A percentile compares a stretch with the other conserved stretches of the same genome.
Evolutionary conservation across 768 basidiomycete genomes (phyloP).

Genomic region (Gloeophyllum trabeum): DNA sequence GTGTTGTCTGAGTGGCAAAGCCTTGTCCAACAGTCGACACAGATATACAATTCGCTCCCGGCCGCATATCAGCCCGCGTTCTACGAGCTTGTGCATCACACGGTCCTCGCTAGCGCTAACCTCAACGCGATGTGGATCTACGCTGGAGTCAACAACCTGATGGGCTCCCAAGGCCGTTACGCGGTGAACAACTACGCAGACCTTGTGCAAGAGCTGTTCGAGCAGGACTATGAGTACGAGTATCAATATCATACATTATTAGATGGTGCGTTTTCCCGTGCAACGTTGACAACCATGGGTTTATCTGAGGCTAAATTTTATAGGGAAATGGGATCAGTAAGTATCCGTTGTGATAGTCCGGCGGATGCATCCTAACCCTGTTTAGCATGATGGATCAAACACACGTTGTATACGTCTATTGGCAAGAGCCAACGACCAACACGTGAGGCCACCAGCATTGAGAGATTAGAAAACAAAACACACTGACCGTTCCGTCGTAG

Average conservation of each 20-base stretch:
- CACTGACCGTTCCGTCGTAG: slow-evolving; percentile 14
- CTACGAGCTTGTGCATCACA: slow-evolving; percentile 64
- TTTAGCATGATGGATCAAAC: slow-evolving; percentile 58
- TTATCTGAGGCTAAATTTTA: no score
- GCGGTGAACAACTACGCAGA: slow-evolving; percentile 49
- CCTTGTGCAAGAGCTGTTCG: slow-evolving; percentile 43
- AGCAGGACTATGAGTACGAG: slow-evolving; percentile 50
- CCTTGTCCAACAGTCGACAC: slow-evolving; percentile 35
- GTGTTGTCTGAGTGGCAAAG: slow-evolving; percentile 40
- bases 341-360: slow-evolving; percentile 9
- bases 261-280: slow-evolving; percentile 32
- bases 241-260: slow-evolving; percentile 46
- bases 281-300: neutral
- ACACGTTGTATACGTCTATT: slow-evolving; percentile 56
- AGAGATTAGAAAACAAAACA: neutral
- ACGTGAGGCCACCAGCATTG: slow-evolving; percentile 23
- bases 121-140: slow-evolving; percentile 45
- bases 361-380: neutral
- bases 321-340: slow-evolving; percentile 58
- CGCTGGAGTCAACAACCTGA: slow-evolving; percentile 49
- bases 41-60: slow-evolving; percentile 42
- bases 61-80: slow-evolving; percentile 40
- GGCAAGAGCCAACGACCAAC: slow-evolving; percentile 64
- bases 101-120: slow-evolving; percentile 46
- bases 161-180: slow-evolving; percentile 51